A percentile compares a stretch with the other conserved stretches of the same genome.
These are phyloP conservation scores for Boletus sp. DNA, from an alignment of 1,284 basidiomycete species.

Conservation along the genomic window DNA sequence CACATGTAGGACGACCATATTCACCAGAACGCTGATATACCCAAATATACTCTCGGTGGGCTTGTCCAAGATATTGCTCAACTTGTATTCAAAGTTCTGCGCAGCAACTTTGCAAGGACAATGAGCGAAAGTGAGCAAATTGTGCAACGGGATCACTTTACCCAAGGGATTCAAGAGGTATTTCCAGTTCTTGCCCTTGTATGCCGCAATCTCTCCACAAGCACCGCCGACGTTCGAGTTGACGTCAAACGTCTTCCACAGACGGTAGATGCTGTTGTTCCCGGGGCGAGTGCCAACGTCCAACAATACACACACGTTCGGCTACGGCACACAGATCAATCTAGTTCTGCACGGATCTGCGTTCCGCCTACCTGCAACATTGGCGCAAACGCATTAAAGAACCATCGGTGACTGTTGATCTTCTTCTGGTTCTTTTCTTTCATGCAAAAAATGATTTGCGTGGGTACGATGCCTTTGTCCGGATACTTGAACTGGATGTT, in stretches of 20 bases:
- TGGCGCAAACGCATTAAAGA: slow-evolving; percentile 87
- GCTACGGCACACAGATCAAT: slow-evolving; percentile 41
- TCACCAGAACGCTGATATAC: slow-evolving; percentile 81
- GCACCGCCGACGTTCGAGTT: slow-evolving; percentile 94
- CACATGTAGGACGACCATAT: slow-evolving; percentile 15
- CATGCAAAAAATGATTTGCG: slow-evolving; percentile 89
- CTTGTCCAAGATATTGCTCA: slow-evolving; percentile 93
- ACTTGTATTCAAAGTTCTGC: slow-evolving; percentile 95
- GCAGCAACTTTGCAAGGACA: slow-evolving; percentile 68
- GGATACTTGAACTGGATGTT: slow-evolving; percentile 93
- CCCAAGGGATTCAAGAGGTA: slow-evolving; percentile 83
- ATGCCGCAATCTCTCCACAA: slow-evolving; percentile 92
- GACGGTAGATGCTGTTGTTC: slow-evolving; percentile 82
- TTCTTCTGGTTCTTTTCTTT: slow-evolving; percentile 97
- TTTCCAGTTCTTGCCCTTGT: slow-evolving; percentile 88
- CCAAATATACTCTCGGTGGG: slow-evolving; percentile 92
- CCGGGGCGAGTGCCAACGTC: slow-evolving; percentile 93
- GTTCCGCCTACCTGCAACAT: slow-evolving; percentile 57
- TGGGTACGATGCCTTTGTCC: slow-evolving; percentile 93
- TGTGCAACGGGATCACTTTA: slow-evolving; percentile 33
- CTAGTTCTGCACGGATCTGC: background rate
- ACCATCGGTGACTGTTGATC: slow-evolving; percentile 95
- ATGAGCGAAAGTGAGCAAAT: slow-evolving; percentile 5
- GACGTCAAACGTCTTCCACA: slow-evolving; percentile 95
- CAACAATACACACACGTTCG: slow-evolving; percentile 85